phyloP scores from a whole-genome alignment of 2,329 filamentous ascomycete species.

The Microsporum audouinii region DNA sequence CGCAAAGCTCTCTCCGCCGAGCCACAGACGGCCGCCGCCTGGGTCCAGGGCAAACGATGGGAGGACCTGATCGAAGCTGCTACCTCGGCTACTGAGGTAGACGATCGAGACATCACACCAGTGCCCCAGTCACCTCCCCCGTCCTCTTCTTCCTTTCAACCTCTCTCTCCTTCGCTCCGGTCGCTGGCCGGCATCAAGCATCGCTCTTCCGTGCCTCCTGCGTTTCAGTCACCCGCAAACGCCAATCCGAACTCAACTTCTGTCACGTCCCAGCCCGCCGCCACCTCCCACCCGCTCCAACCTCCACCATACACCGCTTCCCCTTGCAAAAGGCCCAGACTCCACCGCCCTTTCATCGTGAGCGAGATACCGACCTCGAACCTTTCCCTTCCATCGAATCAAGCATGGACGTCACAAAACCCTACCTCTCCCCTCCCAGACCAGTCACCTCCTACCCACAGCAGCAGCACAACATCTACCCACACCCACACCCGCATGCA shows the following conservation, averaged over 20 bases:
- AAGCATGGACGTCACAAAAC: constrained; percentile 45
- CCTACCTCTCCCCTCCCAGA: neutral
- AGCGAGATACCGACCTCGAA: constrained; percentile 49
- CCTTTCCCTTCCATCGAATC: constrained; percentile 87
- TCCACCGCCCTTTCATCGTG: constrained; percentile 52
- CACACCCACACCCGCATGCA: constrained; percentile 19
- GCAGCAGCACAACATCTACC: constrained; percentile 6
- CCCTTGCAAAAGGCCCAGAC: constrained; percentile 84
- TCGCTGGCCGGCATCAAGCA: constrained; percentile 36
- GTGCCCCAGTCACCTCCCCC: constrained; percentile 37
- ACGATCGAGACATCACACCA: constrained; percentile 74
- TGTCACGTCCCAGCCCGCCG: constrained; percentile 26
- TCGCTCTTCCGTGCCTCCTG: constrained; percentile 51
- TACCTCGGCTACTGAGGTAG: constrained; percentile 79
- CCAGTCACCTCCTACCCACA: constrained; percentile 1
- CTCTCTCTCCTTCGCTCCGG: constrained; percentile 31
- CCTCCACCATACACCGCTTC: constrained; percentile 62
- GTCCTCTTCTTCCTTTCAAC: constrained; percentile 19
- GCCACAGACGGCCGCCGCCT: constrained; percentile 61
- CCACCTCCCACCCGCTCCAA: constrained; percentile 33
- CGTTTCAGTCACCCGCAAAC: constrained; percentile 39
- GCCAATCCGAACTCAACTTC: constrained; percentile 21
- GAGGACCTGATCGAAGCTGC: constrained; percentile 92
- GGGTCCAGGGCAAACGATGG: constrained; percentile 75
- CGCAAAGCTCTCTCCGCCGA: constrained; percentile 81